A percentile compares a stretch with the other conserved stretches of the same genome.
Conservation (phyloP, 2,329 filamentous ascomycete genomes). For the Aspergillus spinulosporus region DNA sequence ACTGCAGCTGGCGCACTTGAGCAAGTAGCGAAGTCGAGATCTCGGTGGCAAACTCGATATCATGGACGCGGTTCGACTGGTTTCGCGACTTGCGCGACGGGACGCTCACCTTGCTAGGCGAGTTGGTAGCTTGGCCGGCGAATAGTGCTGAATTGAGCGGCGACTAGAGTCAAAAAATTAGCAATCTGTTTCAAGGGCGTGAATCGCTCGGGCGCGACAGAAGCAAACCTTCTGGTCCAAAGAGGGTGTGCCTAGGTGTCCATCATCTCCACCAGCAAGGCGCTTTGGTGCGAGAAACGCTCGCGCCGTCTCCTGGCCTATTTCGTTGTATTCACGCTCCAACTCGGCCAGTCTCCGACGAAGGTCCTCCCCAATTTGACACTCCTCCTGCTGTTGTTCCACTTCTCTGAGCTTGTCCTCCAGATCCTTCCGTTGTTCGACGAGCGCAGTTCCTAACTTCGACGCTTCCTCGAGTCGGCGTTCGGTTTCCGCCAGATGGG, state of each 20-base stretch:
- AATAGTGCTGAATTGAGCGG: constrained; percentile 75
- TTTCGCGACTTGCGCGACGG: constrained; percentile 88
- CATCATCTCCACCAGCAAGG: constrained; percentile 69
- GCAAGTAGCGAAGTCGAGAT: constrained; percentile 91
- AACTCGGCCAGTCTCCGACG: constrained; percentile 80
- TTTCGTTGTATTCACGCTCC: constrained; percentile 92
- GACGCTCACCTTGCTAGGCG: constrained; percentile 84
- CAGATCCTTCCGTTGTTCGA: constrained; percentile 83
- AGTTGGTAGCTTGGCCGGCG: constrained; percentile 78
- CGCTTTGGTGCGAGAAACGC: constrained; percentile 82
- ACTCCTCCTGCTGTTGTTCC: constrained; percentile 71
- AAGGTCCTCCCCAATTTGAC: constrained; percentile 78
- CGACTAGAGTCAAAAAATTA: constrained; percentile 49
- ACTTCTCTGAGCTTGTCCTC: constrained; percentile 81
- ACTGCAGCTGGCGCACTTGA: constrained; percentile 90
- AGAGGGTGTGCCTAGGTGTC: constrained; percentile 45
- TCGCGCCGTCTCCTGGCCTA: constrained; percentile 83
- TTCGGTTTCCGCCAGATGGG: constrained; percentile 89
- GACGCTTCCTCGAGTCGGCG: constrained; percentile 88
- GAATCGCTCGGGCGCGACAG: neutral
- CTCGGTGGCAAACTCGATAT: constrained; percentile 97
- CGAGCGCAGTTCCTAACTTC: constrained; percentile 79
- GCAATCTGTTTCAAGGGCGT: neutral
- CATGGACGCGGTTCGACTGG: constrained; percentile 83
- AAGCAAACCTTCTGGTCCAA: constrained; percentile 49